Evolutionary conservation across 2,329 filamentous ascomycete genomes (phyloP).

Genomic region (Colletotrichum aenigma): DNA sequence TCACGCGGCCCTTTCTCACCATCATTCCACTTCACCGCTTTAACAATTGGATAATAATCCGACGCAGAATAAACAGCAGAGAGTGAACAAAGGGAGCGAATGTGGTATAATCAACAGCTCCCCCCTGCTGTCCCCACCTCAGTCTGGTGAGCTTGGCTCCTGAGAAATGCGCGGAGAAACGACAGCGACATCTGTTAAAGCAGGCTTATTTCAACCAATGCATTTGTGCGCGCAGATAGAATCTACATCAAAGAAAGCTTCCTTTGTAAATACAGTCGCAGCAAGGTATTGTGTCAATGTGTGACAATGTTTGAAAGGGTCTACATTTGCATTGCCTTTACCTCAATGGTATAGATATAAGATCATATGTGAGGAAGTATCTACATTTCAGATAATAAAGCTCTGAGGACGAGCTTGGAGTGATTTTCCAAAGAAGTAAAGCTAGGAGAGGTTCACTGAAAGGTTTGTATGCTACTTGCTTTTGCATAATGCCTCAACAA

Average conservation of each 20-base stretch:
- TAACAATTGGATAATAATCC: neutral
- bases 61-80: neutral
- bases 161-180: neutral
- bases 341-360: neutral
- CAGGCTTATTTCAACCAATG: neutral
- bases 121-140: neutral
- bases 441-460: neutral
- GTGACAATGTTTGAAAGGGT: neutral
- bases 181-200: neutral
- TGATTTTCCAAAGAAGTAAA: too few species aligned
- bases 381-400: too few species aligned
- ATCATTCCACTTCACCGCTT: too few species aligned
- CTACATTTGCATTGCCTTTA: neutral
- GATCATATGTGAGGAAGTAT: neutral
- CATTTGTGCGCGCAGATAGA: neutral
- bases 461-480: rapidly evolving
- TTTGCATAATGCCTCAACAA: neutral
- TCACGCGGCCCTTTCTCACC: too few species aligned
- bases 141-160: neutral
- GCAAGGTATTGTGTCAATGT: neutral
- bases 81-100: neutral
- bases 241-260: neutral
- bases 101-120: neutral
- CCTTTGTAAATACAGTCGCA: neutral
- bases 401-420: too few species aligned